Evolutionary conservation across 2,329 filamentous ascomycete species (phyloP), one percentile per base, ranked within the genome.

Genomic region (Lasiodiplodia theobromae): DNA sequence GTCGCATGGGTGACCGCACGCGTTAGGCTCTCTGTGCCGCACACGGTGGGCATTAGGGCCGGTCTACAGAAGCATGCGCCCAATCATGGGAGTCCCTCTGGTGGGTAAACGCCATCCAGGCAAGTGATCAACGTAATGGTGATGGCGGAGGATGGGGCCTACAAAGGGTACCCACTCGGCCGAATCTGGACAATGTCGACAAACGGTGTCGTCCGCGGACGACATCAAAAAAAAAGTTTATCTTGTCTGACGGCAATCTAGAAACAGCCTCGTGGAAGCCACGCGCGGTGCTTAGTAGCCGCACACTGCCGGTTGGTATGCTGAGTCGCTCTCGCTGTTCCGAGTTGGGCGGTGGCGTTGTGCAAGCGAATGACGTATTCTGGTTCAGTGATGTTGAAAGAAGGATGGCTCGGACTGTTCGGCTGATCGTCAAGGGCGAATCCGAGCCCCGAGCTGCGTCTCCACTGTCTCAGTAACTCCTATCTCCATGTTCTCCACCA

Each of bases 311-410:
- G 47, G 53, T 11, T 16, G 16, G 18, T 11, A 47, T 34, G n/a
- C 28, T 6, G 58, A n/a, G 44, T 8, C 44, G 38, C 40, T 18
- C 23, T 63, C 16, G 44, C 38, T 37, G n/a, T 4, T 14, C 14
- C 16, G 16, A 2, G 21, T 16, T 10, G n/a, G 53, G 31, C 28
- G 14, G 25, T 51, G 28, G 60, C 60, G 47, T 52, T 52, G 60
- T 40, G 28, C 28, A 14, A 64, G n/a, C 12, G 28, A 21, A 64
- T 64, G 60, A 64, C 60, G 60, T 64, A 52, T 64, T 18, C 7
- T 2, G 2, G 47, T 8, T 38, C 44, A 47, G 25, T 25, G 60
- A 64, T 23, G 60, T 38, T 52, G 60, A 52, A 38, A 64, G 60
- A 53, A 18, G 21, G 23, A n/a, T n/a, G 25, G 14, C 37, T 62